phyloP scores from a whole-genome alignment of 352 stramenopile genomes.

The Phytophthora foliorum region DNA sequence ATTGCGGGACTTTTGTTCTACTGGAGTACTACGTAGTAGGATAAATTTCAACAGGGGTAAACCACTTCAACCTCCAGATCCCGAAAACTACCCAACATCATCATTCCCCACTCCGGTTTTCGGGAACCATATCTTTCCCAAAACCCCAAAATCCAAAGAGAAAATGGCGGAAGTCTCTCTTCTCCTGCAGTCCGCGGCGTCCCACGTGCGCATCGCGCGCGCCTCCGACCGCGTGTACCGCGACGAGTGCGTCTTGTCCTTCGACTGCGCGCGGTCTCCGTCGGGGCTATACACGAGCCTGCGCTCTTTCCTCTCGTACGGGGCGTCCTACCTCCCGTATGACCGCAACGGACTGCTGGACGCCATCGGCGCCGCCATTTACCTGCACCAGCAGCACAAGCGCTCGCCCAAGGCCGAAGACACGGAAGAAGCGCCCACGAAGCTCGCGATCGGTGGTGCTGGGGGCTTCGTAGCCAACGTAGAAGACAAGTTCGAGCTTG shows the following conservation, averaged over 20 bases:
- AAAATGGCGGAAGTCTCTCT: constrained; percentile 31
- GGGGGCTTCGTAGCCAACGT: constrained; percentile 92
- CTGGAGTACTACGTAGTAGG: no score
- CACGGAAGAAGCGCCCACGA: constrained; percentile 64
- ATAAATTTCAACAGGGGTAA: no score
- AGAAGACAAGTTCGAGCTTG: constrained; percentile 92
- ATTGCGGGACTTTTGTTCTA: no score
- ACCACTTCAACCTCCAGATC: no score
- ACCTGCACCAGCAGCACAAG: constrained; percentile 82
- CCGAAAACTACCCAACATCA: no score
- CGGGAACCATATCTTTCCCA: constrained; percentile 14
- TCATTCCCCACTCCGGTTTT: background rate
- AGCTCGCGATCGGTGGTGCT: constrained; percentile 96
- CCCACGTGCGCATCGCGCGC: constrained; percentile 58
- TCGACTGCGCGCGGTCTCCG: constrained; percentile 89
- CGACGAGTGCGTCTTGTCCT: constrained; percentile 98
- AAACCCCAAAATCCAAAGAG: constrained; percentile 7
- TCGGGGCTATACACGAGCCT: constrained; percentile 94
- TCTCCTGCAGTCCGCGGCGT: constrained; percentile 36
- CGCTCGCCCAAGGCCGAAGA: constrained; percentile 38
- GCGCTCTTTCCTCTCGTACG: constrained; percentile 93
- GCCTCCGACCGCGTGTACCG: constrained; percentile 92
- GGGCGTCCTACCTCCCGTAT: constrained; percentile 67
- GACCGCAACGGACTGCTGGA: constrained; percentile 49
- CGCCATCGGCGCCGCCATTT: constrained; percentile 51